A percentile compares a stretch with the other conserved stretches of the same genome.
Conservation (phyloP, 257 asterid genomes). For the Oldenlandia corymbosa region DNA sequence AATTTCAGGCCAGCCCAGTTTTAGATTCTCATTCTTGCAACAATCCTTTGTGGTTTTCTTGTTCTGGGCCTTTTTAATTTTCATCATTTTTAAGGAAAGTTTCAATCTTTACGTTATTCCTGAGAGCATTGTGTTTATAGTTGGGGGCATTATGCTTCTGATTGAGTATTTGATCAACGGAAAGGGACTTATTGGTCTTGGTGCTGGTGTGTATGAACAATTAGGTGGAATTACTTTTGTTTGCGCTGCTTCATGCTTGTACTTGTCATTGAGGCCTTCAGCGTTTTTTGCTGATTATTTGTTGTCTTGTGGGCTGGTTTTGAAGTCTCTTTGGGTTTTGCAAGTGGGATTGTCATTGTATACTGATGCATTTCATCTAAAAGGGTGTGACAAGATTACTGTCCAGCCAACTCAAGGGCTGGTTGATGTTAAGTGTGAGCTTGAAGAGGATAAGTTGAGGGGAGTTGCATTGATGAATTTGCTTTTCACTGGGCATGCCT, state of each 20-base stretch:
- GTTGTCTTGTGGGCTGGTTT: slow-evolving; percentile 54
- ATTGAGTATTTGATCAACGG: slow-evolving; percentile 57
- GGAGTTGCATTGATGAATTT: slow-evolving; percentile 56
- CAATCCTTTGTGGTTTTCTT: slow-evolving; percentile 52
- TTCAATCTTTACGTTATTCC: slow-evolving; percentile 45
- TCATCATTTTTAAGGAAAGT: slow-evolving; percentile 45
- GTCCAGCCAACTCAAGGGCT: slow-evolving; percentile 20
- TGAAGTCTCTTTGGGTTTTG: slow-evolving; percentile 82
- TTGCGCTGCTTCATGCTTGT: slow-evolving; percentile 58
- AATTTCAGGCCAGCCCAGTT: slow-evolving; percentile 46
- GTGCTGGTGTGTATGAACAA: slow-evolving; percentile 42
- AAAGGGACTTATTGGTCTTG: slow-evolving; percentile 53
- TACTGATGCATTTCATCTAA: slow-evolving; percentile 50
- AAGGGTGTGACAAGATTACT: slow-evolving; percentile 59
- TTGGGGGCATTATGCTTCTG: slow-evolving; percentile 48
- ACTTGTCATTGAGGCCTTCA: slow-evolving; percentile 49
- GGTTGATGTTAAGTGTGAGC: slow-evolving; percentile 60
- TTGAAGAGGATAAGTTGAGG: slow-evolving; percentile 65
- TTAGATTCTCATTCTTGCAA: slow-evolving; percentile 61
- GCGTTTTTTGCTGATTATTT: slow-evolving; percentile 56
- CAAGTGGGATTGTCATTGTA: slow-evolving; percentile 72
- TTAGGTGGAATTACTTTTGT: slow-evolving; percentile 44
- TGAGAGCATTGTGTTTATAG: slow-evolving; percentile 46
- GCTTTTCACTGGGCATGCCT: slow-evolving; percentile 44
- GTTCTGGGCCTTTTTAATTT: slow-evolving; percentile 60